A percentile compares a stretch with the other conserved stretches of the same genome.
These are phyloP conservation scores for Truncatella angustata DNA, from an alignment of 2,329 filamentous ascomycete genomes.

Conservation along the genomic window DNA sequence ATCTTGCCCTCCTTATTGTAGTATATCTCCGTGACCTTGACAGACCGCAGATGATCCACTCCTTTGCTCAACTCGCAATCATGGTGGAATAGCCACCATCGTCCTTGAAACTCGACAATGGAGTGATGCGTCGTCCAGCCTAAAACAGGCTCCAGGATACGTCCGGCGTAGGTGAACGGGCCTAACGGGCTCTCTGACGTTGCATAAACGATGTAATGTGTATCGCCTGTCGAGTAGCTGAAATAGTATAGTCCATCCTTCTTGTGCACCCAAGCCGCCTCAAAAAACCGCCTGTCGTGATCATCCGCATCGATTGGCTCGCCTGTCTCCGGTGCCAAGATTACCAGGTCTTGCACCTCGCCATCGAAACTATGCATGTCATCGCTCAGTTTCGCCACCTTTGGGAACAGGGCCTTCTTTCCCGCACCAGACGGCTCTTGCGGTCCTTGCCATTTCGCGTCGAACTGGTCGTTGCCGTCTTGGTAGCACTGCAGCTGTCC, in stretches of 20 bases:
- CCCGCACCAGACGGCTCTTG: slow-evolving; percentile 58
- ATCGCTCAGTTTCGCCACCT: slow-evolving; percentile 61
- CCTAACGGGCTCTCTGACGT: slow-evolving; percentile 63
- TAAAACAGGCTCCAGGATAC: slow-evolving; percentile 71
- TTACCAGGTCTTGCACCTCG: slow-evolving; percentile 57
- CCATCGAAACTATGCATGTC: slow-evolving; percentile 64
- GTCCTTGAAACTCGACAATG: slow-evolving; percentile 70
- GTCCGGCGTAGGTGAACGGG: slow-evolving; percentile 70
- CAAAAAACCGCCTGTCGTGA: slow-evolving; percentile 75
- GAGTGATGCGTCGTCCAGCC: slow-evolving; percentile 84
- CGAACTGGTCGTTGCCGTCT: slow-evolving; percentile 51
- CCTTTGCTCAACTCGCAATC: slow-evolving; percentile 68
- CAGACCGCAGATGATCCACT: slow-evolving; percentile 68
- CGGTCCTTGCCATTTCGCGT: slow-evolving; percentile 50
- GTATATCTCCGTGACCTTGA: slow-evolving; percentile 73
- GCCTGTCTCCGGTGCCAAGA: slow-evolving; percentile 62
- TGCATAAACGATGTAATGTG: slow-evolving; percentile 72
- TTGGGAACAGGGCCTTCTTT: slow-evolving; percentile 60
- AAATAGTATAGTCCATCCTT: slow-evolving; percentile 69
- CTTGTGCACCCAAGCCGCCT: slow-evolving; percentile 80
- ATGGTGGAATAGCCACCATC: slow-evolving; percentile 76
- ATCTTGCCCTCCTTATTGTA: slow-evolving; percentile 68
- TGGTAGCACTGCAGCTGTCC: slow-evolving; percentile 78
- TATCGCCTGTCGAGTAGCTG: slow-evolving; percentile 75
- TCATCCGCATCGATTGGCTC: slow-evolving; percentile 62